Base-by-base conservation (phyloP, 306 rosid genomes). In the Fagus sylvatica region DNA sequence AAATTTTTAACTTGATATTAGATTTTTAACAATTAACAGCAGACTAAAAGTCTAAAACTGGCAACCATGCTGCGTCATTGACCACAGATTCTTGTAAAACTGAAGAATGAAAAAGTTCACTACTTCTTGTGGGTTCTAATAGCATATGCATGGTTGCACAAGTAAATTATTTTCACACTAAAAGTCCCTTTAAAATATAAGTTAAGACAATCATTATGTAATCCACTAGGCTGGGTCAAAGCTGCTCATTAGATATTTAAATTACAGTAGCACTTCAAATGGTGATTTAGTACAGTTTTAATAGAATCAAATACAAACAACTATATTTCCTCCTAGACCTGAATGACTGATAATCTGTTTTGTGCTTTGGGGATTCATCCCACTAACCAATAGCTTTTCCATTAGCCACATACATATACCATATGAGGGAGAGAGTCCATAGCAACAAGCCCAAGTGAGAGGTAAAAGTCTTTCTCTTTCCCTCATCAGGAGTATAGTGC, bases 31-130 rank as follows among this genome's bases (percentile, higher is more conserved):
- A 79, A 55, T 51, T 32, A 30, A 37, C 22, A 73, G 33, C 4
- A 53, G 49, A 74, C 66, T 22, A 41, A 59, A 70, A 53, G 39
- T 56, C 66, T 22, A 53, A 71, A 70, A 43, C 16, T 60, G 32
- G 41, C 37, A 1, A 48, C 16, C 49, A 73, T 28, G 62, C 37
- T 41, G 17, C 40, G 46, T 36, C 19, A 33, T 62, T 62, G 41
- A 34, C n/a, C 11, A 65, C 12, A 37, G n/a, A 37, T 39, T 10
- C 71, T 2, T 37, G 46, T 34, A 65, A 61, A 61, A 11, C 11
- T 61, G 67, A 19, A 46, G 51, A 46, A 46, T 46, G 51, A 46
- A 46, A 46, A 1, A 10, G 51, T 46, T 15, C 51, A 12, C 51
- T 9, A 10, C 36, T 57, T 57, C 65, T 57, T 28, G 37, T 57